These are phyloP conservation scores for Corymbia citriodora DNA, from an alignment of 441 rosid species.

Conservation along the genomic window DNA sequence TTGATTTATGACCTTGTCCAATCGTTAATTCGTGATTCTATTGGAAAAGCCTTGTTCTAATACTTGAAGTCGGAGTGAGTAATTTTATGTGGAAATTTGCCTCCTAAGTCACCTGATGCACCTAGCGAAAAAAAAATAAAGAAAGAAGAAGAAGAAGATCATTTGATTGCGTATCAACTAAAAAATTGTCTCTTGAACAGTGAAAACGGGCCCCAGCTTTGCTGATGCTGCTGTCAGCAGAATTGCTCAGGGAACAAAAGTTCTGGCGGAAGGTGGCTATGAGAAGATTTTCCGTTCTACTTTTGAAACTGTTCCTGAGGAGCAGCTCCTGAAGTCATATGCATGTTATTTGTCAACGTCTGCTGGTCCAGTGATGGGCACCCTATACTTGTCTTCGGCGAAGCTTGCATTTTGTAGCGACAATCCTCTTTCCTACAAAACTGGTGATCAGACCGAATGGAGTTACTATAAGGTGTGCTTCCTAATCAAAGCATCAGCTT, in stretches of 20 bases:
- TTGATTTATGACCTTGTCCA: background rate
- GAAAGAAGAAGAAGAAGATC: background rate
- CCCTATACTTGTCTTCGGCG: constrained; percentile 65
- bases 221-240: constrained; percentile 97
- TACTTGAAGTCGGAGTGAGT: background rate
- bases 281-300: constrained; percentile 80
- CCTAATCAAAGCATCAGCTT: background rate
- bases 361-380: constrained; percentile 97
- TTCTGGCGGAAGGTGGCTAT: constrained; percentile 92
- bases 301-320: constrained; percentile 82
- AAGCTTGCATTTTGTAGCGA: constrained; percentile 91
- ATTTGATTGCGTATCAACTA: background rate
- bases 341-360: constrained; percentile 94
- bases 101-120: background rate
- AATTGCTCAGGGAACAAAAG: constrained; percentile 91
- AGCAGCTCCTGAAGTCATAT: constrained; percentile 55
- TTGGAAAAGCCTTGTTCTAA: background rate
- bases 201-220: constrained; percentile 90
- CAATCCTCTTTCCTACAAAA: constrained; percentile 83
- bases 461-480: constrained; percentile 87
- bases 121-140: background rate
- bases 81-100: background rate
- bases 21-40: background rate
- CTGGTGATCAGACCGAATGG: constrained; percentile 66
- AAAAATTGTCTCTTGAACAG: constrained; percentile 18